Base-by-base conservation (phyloP, 2,329 filamentous ascomycete species). In the Neofusicoccum parvum region DNA sequence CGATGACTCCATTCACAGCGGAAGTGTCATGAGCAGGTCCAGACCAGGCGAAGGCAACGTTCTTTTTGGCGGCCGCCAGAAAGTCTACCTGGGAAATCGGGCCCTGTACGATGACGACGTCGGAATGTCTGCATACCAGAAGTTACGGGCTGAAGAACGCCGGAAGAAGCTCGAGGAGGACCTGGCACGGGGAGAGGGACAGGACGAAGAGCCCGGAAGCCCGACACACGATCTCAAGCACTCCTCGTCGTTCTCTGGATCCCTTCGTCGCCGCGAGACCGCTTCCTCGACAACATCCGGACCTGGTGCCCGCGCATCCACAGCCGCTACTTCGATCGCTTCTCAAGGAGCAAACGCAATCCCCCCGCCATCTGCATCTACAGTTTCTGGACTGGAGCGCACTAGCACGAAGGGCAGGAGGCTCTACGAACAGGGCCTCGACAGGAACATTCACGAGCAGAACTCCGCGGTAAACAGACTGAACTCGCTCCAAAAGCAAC, bases 21-120 rank as follows among this genome's bases (percentile, higher is more conserved):
- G 87, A 1, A 92, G 91, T 76, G 85, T 98, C n/a, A 94, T 98
- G 91, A 90, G 84, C 71, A 86, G 95, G 60, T 83, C 90, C 7
- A 90, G 94, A 70, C 93, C 92, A 0, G 89, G 87, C 1, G 94
- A 98, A 74, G 93, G 94, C 51, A 99, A 98, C 74, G 90, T 92
- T 70, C 79, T 99, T 65, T 99, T 99, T 78, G 95, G 95, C 65
- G 95, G 95, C 15, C 88, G 95, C 50, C 95, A 98, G 76, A 98
- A 98, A 80, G 90, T 98, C 43, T 98, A 96, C 74, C 94, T 92
- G 76, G 73, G 79, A n/a, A 91, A 86, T 27, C 89, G 87, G 69
- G 85, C 88, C 0, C 77, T 97, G 2, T 98, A 97, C 73, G 93
- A 96, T 32, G 89, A 95, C 70, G 95, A 99, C 76, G 86, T 97